Evolutionary conservation across 257 asterid genomes (phyloP).

Genomic region (Salvia rosmarinus): DNA sequence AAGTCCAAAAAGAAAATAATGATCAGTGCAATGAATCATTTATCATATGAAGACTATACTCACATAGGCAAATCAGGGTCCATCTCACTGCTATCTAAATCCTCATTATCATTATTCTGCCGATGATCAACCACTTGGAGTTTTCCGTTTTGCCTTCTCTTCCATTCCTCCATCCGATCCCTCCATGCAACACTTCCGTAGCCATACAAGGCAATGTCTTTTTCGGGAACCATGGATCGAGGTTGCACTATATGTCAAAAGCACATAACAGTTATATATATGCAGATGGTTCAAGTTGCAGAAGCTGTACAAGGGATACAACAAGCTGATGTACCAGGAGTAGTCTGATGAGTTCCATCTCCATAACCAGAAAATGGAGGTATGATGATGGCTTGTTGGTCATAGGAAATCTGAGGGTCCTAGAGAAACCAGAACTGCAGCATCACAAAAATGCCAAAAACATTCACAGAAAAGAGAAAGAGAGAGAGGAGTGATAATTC

Average conservation of each 20-base stretch:
- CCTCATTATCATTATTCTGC: conserved; percentile 45
- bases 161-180: conserved; percentile 89
- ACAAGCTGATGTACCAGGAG: conserved; percentile 48
- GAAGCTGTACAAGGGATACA: conserved; percentile 33
- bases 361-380: conserved; percentile 52
- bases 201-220: conserved; percentile 76
- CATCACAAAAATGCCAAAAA: background rate
- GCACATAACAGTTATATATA: background rate
- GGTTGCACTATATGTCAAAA: conserved; percentile 54
- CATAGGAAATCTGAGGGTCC: conserved; percentile 51
- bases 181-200: conserved; percentile 96
- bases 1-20: conserved; percentile 5
- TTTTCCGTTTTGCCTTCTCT: conserved; percentile 58
- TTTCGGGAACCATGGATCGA: conserved; percentile 76
- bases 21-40: background rate
- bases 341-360: conserved; percentile 44
- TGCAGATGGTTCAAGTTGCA: background rate
- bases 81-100: conserved; percentile 45
- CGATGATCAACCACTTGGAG: conserved; percentile 66
- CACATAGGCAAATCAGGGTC: conserved; percentile 70
- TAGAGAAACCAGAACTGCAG: conserved; percentile 30
- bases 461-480: background rate
- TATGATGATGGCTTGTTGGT: conserved; percentile 63
- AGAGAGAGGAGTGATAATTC: background rate
- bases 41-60: conserved; percentile 30